phyloP scores from a whole-genome alignment of 352 stramenopile species.

The Globisporangium irregulare region DNA sequence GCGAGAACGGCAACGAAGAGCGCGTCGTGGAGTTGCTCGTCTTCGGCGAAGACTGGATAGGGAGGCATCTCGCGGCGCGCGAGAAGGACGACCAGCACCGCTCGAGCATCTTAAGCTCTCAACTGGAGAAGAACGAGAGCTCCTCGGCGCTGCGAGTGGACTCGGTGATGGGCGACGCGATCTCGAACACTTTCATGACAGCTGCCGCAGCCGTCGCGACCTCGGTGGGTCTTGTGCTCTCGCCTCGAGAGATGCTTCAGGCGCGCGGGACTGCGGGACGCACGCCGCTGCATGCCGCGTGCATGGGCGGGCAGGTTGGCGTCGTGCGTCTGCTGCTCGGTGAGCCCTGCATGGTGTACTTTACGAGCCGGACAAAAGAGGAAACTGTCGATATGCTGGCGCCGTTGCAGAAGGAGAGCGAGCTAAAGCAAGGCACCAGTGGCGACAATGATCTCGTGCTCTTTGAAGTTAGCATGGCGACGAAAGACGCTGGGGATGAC shows the following conservation, averaged over 20 bases:
- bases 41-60: conserved; percentile 26
- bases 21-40: conserved; percentile 73
- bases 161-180: conserved; percentile 1
- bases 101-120: conserved; percentile 7
- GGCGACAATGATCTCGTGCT: not conserved
- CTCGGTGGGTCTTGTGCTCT: conserved; percentile 2
- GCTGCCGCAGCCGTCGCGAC: not conserved
- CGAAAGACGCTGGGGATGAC: conserved; percentile 33
- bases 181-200: conserved; percentile 2
- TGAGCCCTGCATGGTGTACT: conserved; percentile 57
- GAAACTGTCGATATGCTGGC: conserved; percentile 44
- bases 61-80: conserved; percentile 1
- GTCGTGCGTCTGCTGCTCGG: conserved; percentile 67
- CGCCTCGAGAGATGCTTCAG: conserved; percentile 26
- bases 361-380: conserved; percentile 46
- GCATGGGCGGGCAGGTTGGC: conserved; percentile 57
- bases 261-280: conserved; percentile 47
- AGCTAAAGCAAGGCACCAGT: not conserved
- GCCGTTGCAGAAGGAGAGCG: conserved; percentile 30
- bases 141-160: not conserved
- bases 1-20: conserved; percentile 84
- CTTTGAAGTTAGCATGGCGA: conserved; percentile 47
- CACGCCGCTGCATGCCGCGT: conserved; percentile 63
- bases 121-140: conserved; percentile 7
- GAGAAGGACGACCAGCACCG: not conserved